Evolutionary conservation across 371 early-diverging fungal species (phyloP).

Genomic region (Mortierella sp.): DNA sequence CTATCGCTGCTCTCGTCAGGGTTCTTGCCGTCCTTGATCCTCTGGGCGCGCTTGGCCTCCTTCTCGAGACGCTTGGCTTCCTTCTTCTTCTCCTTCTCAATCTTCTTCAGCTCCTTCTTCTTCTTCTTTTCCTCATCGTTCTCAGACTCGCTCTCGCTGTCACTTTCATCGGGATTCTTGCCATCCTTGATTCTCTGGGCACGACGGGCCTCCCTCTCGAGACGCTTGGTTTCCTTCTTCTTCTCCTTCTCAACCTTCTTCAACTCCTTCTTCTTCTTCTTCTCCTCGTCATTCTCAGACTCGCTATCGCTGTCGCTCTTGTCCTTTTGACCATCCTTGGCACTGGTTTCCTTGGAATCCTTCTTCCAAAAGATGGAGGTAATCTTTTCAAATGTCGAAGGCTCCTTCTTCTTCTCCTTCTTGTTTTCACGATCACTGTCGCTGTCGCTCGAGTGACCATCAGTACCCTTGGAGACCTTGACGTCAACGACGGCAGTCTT

Average conservation of each 20-base stretch:
- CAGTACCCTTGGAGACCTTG: constrained; percentile 1
- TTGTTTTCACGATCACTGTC: constrained; percentile 15
- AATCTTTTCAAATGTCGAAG: neutral
- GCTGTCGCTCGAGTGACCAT: constrained; percentile 1
- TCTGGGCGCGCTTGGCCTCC: neutral
- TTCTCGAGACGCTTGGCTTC: neutral
- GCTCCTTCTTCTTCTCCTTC: constrained; percentile 12
- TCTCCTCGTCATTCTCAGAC: no score
- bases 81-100: constrained; percentile 6
- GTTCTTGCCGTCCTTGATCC: neutral
- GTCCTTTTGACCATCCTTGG: constrained; percentile 9
- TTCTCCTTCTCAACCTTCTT: neutral
- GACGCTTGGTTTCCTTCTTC: neutral
- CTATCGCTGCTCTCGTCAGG: neutral
- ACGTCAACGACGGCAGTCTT: constrained; percentile 10
- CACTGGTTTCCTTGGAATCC: neutral
- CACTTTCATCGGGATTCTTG: neutral
- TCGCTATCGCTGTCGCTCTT: neutral
- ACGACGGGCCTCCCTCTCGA: neutral
- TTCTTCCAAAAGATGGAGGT: constrained; percentile 3
- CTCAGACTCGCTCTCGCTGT: neutral
- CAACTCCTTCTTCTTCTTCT: neutral
- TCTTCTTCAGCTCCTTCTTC: constrained; percentile 3
- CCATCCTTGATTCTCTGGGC: neutral
- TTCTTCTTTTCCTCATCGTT: neutral